phyloP scores from a whole-genome alignment of 2,329 filamentous ascomycete species.

The Hypoxylon sp. region DNA sequence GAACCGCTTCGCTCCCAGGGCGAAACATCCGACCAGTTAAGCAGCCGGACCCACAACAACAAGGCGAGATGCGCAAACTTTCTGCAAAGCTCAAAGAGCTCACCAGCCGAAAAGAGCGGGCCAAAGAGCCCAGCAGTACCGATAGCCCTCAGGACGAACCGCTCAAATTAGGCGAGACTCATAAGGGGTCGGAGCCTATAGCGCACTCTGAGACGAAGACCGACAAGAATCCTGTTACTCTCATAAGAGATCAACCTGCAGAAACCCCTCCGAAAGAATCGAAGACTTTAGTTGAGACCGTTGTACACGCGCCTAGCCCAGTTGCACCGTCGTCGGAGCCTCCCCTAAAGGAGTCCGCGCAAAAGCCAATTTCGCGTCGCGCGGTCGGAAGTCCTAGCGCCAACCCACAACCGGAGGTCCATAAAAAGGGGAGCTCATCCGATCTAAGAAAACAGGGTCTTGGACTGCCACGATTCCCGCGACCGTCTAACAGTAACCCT shows the following conservation, averaged over 20 bases:
- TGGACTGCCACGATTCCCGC: slow-evolving; percentile 29
- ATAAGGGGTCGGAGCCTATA: background rate
- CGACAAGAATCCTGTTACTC: slow-evolving; percentile 23
- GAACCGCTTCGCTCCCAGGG: slow-evolving; percentile 46
- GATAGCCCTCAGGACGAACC: slow-evolving; percentile 11
- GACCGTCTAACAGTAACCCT: slow-evolving; percentile 33
- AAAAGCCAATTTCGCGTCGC: slow-evolving; percentile 41
- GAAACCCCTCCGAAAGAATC: slow-evolving; percentile 10
- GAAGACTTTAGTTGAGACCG: slow-evolving; percentile 24
- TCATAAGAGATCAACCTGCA: slow-evolving; percentile 26
- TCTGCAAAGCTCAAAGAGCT: slow-evolving; percentile 44
- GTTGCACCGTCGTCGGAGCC: slow-evolving; percentile 19
- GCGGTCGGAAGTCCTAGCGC: slow-evolving; percentile 36
- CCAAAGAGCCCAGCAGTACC: slow-evolving; percentile 1
- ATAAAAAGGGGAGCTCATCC: slow-evolving; percentile 32
- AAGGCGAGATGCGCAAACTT: slow-evolving; percentile 39
- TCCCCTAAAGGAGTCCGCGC: slow-evolving; percentile 41
- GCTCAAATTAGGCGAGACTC: slow-evolving; percentile 1
- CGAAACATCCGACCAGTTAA: slow-evolving; percentile 46
- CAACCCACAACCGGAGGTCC: slow-evolving; percentile 27
- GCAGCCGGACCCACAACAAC: slow-evolving; percentile 31
- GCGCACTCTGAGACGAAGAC: slow-evolving; percentile 4
- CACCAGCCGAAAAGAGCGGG: slow-evolving; percentile 21
- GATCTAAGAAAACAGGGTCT: slow-evolving; percentile 23
- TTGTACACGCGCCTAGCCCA: slow-evolving; percentile 10